A percentile compares a stretch with the other conserved stretches of the same genome.
Evolutionary conservation across 202 grass and related monocot genomes (phyloP).

Genomic region (Schoenoplectus tabernaemontani): DNA sequence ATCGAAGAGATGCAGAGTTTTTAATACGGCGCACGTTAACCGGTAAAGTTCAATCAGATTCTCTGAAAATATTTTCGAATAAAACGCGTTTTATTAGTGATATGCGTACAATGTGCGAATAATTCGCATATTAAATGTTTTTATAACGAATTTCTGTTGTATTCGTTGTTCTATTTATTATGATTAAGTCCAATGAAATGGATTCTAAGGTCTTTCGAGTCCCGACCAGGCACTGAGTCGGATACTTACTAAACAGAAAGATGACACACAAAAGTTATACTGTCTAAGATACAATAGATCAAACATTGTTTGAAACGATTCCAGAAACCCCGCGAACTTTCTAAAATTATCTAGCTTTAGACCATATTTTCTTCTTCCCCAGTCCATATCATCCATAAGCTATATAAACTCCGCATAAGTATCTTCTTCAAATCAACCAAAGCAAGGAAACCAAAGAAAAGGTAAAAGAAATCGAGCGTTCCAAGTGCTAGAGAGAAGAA

Average conservation of each 20-base stretch:
- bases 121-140: too few relatives aligned
- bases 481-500: neutral
- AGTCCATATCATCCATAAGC: neutral
- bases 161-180: too few relatives aligned
- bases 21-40: too few relatives aligned
- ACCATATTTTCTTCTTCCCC: slow-evolving; percentile 4
- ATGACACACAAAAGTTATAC: neutral
- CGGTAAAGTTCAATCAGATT: too few relatives aligned
- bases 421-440: neutral
- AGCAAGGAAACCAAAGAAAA: neutral
- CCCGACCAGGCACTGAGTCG: neutral
- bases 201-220: too few relatives aligned
- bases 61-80: too few relatives aligned
- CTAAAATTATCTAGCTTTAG: neutral
- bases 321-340: slow-evolving; percentile 11
- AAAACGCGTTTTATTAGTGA: too few relatives aligned
- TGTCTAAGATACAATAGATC: neutral
- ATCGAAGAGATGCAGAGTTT: too few relatives aligned
- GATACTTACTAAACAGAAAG: neutral
- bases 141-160: too few relatives aligned
- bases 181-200: too few relatives aligned
- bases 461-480: neutral
- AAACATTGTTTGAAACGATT: neutral
- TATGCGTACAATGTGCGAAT: too few relatives aligned
- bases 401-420: slow-evolving; percentile 13